phyloP scores from a whole-genome alignment of 1,284 basidiomycete species.

The Cryptococcus hybrid region DNA sequence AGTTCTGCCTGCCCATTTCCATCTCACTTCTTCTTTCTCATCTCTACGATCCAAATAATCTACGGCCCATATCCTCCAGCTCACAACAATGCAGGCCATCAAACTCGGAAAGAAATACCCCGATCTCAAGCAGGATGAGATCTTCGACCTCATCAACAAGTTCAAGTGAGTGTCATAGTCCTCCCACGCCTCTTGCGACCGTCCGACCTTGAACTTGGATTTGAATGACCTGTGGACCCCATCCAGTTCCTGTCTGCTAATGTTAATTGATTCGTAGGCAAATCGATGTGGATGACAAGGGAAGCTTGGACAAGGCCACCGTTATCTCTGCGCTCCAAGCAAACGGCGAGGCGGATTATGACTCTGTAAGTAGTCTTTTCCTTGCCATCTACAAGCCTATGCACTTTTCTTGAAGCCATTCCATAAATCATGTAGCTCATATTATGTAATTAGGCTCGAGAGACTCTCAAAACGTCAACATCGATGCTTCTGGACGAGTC shows the following conservation, averaged over 20 bases:
- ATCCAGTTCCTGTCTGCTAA: not conserved
- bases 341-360: constrained; percentile 79
- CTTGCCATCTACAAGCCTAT: not conserved
- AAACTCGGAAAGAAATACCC: constrained; percentile 90
- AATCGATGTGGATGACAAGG: constrained; percentile 79
- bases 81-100: constrained; percentile 47
- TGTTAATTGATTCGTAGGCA: constrained; percentile 54
- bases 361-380: constrained; percentile 61
- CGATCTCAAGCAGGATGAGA: constrained; percentile 85
- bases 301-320: constrained; percentile 75
- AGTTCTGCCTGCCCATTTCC: too few species aligned
- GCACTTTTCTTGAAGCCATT: not conserved
- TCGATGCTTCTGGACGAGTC: constrained; percentile 93
- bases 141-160: constrained; percentile 85
- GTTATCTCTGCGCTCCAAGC: constrained; percentile 74
- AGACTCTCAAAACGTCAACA: constrained; percentile 90
- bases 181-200: not conserved
- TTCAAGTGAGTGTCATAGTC: constrained; percentile 72
- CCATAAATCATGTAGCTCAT: not conserved
- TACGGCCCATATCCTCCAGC: too few species aligned
- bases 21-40: too few species aligned
- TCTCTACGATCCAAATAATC: too few species aligned
- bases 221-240: not conserved
- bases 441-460: constrained; percentile 46
- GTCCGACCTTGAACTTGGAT: not conserved